Conservation (phyloP, 2,329 filamentous ascomycete genomes). For the Clonostachys rhizophaga region DNA sequence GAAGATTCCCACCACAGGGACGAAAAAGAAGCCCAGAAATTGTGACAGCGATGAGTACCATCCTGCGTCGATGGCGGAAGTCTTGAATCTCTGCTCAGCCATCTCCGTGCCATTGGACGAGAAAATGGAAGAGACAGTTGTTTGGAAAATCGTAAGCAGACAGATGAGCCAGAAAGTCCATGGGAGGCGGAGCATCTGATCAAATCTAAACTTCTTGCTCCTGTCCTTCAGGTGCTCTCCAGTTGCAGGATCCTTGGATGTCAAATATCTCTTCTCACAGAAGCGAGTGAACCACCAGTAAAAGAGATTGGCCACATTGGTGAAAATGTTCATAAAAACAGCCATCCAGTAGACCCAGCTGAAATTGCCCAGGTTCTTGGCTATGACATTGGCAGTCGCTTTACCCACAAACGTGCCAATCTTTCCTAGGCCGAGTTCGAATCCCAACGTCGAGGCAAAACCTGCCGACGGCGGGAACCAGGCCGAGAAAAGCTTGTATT, state of each 20-base stretch:
- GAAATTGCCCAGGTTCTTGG: slow-evolving; percentile 49
- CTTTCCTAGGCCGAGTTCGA: slow-evolving; percentile 54
- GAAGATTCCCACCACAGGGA: slow-evolving; percentile 43
- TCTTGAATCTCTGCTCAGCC: slow-evolving; percentile 46
- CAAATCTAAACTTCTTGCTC: slow-evolving; percentile 46
- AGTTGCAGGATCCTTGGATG: slow-evolving; percentile 44
- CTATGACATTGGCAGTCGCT: slow-evolving; percentile 51
- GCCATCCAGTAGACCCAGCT: slow-evolving; percentile 54
- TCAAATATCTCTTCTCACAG: slow-evolving; percentile 35
- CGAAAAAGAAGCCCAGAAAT: slow-evolving; percentile 46
- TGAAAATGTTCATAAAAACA: slow-evolving; percentile 58
- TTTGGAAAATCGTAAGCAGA: slow-evolving; percentile 46
- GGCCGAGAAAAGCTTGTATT: slow-evolving; percentile 57
- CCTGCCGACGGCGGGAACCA: slow-evolving; percentile 56
- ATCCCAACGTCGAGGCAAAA: slow-evolving; percentile 53
- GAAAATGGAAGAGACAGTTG: slow-evolving; percentile 43
- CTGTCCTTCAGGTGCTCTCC: slow-evolving; percentile 52
- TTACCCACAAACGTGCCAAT: slow-evolving; percentile 56
- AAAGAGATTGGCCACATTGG: slow-evolving; percentile 42
- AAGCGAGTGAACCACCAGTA: slow-evolving; percentile 50
- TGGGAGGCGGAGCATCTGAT: slow-evolving; percentile 45
- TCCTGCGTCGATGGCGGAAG: slow-evolving; percentile 41
- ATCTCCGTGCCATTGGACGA: slow-evolving; percentile 50
- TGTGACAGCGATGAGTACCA: slow-evolving; percentile 45
- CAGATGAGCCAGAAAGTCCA: slow-evolving; percentile 51